These are phyloP conservation scores for Plasmopara viticola DNA, from an alignment of 352 stramenopile genomes.

Conservation along the genomic window DNA sequence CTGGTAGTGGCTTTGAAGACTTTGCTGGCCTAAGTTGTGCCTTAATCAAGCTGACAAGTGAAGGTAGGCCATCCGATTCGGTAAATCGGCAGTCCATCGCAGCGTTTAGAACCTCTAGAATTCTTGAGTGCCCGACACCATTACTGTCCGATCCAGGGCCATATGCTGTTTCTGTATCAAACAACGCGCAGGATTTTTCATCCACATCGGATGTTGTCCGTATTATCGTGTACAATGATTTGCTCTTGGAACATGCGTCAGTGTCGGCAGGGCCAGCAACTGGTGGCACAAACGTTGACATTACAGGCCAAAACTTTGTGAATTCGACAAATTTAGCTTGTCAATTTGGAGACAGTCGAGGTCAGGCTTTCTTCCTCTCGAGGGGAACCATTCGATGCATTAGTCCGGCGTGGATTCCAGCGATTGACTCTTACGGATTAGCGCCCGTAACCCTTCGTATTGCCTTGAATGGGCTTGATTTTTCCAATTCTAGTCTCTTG, in stretches of 20 bases:
- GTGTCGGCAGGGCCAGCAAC: conserved; percentile 19
- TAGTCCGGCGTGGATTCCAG: conserved; percentile 27
- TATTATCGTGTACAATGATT: conserved; percentile 13
- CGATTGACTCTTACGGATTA: conserved; percentile 2
- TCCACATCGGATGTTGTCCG: neutral
- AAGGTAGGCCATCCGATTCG: neutral
- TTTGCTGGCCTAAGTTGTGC: conserved; percentile 18
- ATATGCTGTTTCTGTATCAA: conserved; percentile 26
- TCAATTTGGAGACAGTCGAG: conserved; percentile 20
- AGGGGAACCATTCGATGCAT: conserved; percentile 22
- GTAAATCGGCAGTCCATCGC: conserved; percentile 1
- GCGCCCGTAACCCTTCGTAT: conserved; percentile 18
- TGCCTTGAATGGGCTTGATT: conserved; percentile 23
- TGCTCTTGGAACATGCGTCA: conserved; percentile 13
- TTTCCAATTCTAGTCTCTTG: conserved; percentile 19
- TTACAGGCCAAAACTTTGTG: conserved; percentile 22
- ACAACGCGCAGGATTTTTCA: conserved; percentile 30
- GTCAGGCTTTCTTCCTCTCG: conserved; percentile 19
- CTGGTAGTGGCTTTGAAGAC: conserved; percentile 17
- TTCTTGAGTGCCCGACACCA: conserved; percentile 28
- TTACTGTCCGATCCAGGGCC: conserved; percentile 1
- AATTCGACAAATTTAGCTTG: conserved; percentile 17
- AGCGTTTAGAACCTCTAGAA: conserved; percentile 19
- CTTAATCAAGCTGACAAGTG: conserved; percentile 4
- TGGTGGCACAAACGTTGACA: conserved; percentile 25